Evolutionary conservation across 331 rosid genomes (phyloP).

Genomic region (Rhamnella rubrinervis): DNA sequence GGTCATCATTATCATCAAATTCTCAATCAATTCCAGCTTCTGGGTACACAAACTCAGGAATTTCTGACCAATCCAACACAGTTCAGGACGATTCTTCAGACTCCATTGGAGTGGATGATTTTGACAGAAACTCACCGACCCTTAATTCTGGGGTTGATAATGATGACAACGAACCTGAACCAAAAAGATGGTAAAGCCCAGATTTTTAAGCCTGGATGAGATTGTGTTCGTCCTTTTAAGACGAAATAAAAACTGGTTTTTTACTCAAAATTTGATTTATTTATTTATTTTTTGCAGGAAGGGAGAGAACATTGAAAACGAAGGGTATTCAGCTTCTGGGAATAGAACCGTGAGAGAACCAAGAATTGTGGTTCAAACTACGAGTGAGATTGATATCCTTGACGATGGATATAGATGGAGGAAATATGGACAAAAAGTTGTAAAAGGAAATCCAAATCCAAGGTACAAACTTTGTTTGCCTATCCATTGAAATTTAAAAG

Average conservation of each 20-base stretch:
- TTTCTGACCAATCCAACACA: constrained; percentile 57
- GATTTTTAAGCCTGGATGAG: not conserved
- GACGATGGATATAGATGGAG: constrained; percentile 99
- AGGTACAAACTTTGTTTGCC: constrained; percentile 42
- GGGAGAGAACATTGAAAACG: constrained; percentile 58
- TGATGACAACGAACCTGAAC: constrained; percentile 59
- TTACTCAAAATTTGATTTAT: constrained; percentile 7
- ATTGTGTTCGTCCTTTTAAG: not conserved
- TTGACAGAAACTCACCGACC: constrained; percentile 67
- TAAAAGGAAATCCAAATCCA: constrained; percentile 98
- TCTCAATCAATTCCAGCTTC: constrained; percentile 45
- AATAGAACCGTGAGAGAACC: constrained; percentile 86
- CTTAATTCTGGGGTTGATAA: constrained; percentile 56
- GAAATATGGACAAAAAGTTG: constrained; percentile 98
- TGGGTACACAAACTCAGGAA: constrained; percentile 49
- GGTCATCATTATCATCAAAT: constrained; percentile 23
- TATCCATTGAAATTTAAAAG: not conserved
- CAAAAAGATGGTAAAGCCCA: constrained; percentile 78
- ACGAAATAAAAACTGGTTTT: not conserved
- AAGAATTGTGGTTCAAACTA: constrained; percentile 96
- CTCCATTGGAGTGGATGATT: constrained; percentile 76
- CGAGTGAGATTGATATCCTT: constrained; percentile 90
- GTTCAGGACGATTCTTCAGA: constrained; percentile 78
- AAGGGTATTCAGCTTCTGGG: constrained; percentile 48
- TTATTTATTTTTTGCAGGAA: constrained; percentile 53